Conservation (phyloP, 2,329 filamentous ascomycete species). For the Arthrobotrys sinensis region DNA sequence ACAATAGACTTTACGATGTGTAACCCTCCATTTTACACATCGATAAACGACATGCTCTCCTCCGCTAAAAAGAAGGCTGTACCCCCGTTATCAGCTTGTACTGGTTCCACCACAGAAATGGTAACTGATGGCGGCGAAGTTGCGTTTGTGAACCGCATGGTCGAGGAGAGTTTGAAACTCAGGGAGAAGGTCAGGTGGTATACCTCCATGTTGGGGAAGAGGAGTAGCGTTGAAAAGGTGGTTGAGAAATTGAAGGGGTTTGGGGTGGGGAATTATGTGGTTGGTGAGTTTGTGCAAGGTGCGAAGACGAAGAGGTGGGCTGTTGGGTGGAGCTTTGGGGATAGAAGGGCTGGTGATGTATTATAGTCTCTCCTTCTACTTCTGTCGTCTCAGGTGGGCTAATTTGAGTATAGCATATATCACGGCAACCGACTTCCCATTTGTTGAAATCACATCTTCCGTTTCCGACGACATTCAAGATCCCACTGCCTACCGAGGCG, state of each 20-base stretch:
- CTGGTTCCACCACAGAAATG: constrained; percentile 86
- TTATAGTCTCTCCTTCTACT: neutral
- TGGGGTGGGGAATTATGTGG: constrained; percentile 82
- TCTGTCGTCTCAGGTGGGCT: neutral
- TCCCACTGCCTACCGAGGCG: constrained; percentile 35
- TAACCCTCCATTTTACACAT: constrained; percentile 95
- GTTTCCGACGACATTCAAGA: constrained; percentile 53
- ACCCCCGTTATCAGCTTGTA: constrained; percentile 77
- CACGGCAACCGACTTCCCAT: constrained; percentile 45
- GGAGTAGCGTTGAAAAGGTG: constrained; percentile 76
- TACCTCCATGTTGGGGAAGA: constrained; percentile 89
- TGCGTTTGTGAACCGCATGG: constrained; percentile 79
- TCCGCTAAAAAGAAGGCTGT: constrained; percentile 78
- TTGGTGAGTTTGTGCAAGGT: constrained; percentile 81
- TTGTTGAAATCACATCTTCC: constrained; percentile 41
- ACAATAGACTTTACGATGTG: constrained; percentile 88
- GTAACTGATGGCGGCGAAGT: constrained; percentile 84
- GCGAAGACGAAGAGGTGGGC: constrained; percentile 89
- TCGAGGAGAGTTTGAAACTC: constrained; percentile 76
- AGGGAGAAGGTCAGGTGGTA: constrained; percentile 83
- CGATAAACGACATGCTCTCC: constrained; percentile 76
- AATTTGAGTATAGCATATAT: constrained; percentile 34
- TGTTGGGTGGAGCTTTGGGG: constrained; percentile 86
- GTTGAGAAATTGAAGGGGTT: constrained; percentile 75
- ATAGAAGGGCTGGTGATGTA: constrained; percentile 74